phyloP scores from a whole-genome alignment of 441 rosid genomes.

The Brassica hybrid region DNA sequence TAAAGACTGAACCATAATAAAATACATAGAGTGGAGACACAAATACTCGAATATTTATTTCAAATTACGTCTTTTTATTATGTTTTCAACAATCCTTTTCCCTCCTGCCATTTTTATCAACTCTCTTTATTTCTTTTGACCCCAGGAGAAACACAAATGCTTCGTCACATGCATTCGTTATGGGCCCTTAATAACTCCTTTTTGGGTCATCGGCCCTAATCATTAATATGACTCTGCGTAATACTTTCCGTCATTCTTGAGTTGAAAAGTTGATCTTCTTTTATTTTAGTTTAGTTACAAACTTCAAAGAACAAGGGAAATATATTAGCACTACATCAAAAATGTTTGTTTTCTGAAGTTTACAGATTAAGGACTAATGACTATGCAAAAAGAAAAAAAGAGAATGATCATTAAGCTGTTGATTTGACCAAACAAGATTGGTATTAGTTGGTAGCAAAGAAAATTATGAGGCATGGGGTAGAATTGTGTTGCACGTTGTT shows the following conservation, averaged over 20 bases:
- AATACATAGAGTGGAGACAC: not conserved
- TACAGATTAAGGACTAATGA: not conserved
- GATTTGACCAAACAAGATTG: conserved; percentile 5
- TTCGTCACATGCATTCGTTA: not conserved
- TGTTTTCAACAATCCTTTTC: conserved; percentile 2
- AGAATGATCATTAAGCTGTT: conserved; percentile 25
- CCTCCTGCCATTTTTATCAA: conserved; percentile 1
- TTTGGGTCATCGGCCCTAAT: conserved; percentile 4
- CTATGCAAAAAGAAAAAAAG: not conserved
- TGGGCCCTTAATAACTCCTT: not conserved
- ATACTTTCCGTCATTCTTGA: conserved; percentile 17
- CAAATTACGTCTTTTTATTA: not conserved
- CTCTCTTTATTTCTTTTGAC: conserved; percentile 15
- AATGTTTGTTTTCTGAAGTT: not conserved
- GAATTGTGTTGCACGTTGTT: conserved; percentile 33
- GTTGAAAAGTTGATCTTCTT: conserved; percentile 23
- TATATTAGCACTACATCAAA: not conserved
- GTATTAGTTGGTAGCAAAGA: not conserved
- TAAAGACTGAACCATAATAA: not conserved
- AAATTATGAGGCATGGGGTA: conserved; percentile 1
- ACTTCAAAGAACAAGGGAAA: not conserved
- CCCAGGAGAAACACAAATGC: not conserved
- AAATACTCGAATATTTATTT: not conserved
- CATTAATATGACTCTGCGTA: conserved; percentile 7
- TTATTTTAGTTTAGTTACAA: not conserved